Evolutionary conservation across 192 early-diverging fungal species (phyloP).

Genomic region (Mortierella claussenii): DNA sequence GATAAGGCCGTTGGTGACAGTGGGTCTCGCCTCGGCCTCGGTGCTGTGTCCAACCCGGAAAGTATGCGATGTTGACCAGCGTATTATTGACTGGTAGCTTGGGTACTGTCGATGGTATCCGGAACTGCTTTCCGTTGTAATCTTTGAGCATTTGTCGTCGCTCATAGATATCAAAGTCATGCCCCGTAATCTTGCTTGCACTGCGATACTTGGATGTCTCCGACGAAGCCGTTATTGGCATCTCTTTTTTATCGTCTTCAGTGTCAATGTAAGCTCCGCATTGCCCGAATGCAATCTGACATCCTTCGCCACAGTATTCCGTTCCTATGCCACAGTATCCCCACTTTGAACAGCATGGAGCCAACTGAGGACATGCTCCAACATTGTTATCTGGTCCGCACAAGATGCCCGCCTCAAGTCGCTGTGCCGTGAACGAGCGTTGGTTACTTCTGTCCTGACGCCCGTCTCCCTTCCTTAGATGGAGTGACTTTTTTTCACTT

Average conservation of each 20-base stretch:
- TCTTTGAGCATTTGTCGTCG: not conserved
- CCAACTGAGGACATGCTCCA: slow-evolving; percentile 16
- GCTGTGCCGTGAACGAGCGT: too few species aligned
- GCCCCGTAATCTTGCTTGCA: too few species aligned
- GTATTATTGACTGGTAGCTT: slow-evolving; percentile 15
- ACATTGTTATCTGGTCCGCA: too few species aligned
- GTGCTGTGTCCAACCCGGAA: slow-evolving; percentile 40
- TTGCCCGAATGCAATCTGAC: slow-evolving; percentile 16
- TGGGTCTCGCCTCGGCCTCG: slow-evolving; percentile 26
- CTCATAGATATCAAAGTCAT: slow-evolving; percentile 27
- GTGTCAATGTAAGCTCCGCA: slow-evolving; percentile 1
- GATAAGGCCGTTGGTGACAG: slow-evolving; percentile 47
- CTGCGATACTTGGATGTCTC: too few species aligned
- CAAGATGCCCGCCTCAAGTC: too few species aligned
- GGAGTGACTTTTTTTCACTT: too few species aligned
- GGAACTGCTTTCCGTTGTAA: slow-evolving; percentile 13
- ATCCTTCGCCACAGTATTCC: slow-evolving; percentile 18
- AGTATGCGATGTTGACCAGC: slow-evolving; percentile 40
- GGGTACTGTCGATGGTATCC: slow-evolving; percentile 16
- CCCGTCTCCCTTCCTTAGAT: too few species aligned
- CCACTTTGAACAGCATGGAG: slow-evolving; percentile 39
- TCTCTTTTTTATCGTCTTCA: not conserved
- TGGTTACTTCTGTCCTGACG: too few species aligned
- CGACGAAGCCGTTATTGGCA: too few species aligned
- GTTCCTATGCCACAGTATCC: slow-evolving; percentile 23